Base-by-base conservation (phyloP, 83 land plant genomes). In the Diphasiastrum complanatum region DNA sequence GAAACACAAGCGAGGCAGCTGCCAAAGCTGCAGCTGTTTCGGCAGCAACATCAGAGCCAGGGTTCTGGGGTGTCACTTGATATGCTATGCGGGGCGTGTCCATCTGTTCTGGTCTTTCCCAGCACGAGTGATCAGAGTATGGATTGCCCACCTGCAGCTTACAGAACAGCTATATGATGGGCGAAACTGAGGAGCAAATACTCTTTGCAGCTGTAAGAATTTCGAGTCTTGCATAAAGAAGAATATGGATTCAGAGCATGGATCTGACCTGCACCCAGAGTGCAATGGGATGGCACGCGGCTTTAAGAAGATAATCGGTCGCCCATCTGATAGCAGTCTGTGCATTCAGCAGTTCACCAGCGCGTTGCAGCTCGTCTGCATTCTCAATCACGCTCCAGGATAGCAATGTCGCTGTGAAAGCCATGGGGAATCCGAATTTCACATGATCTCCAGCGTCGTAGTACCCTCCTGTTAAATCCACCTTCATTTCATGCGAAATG, bases 31-130 rank as follows among this genome's bases (percentile, higher is more conserved):
- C 59, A 30, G 31, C 59, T n/a, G n/a, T n/a, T n/a, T n/a, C n/a
- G n/a, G n/a, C n/a, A n/a, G n/a, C n/a, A n/a, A n/a, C n/a, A n/a
- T 55, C 59, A 6, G 59, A 55, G 14, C 59, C 59, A 30, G 59
- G 59, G 0, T 20, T 27, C 6, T 24, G 6, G 26, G 34, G 18
- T 20, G 20, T 27, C 11, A 55, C 35, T 30, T 55, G 26, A 19
- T 55, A 55, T 6, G 59, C 59, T 6, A 10, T 55, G 11, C 59
- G 8, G 8, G 59, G 59, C 30, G 59, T 55, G 34, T 55, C 59
- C 59, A 55, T 55, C 1, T 55, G 35, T 27, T 55, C 59, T 24
- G 59, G 59, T 27, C 59, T 55, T 19, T 55, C 59, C 59, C 59
- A 55, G 59, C 59, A 55, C 14, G 11, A 11, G 35, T 55, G 59